A percentile compares a stretch with the other conserved stretches of the same genome.
These are phyloP conservation scores for Beta corolliflora DNA, from an alignment of 179 eudicot species.

Conservation along the genomic window DNA sequence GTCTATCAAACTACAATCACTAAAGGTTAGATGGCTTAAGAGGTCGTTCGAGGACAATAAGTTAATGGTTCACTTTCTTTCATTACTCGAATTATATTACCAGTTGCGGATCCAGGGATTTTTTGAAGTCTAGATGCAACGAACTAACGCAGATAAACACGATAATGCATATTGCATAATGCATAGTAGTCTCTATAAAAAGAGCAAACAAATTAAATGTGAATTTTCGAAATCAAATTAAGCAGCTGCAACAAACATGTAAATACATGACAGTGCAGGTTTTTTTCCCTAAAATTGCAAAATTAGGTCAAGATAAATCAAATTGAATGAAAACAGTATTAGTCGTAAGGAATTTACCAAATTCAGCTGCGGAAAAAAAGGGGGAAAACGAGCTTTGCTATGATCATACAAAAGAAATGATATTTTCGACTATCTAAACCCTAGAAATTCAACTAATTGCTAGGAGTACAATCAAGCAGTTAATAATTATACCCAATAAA, in stretches of 20 bases:
- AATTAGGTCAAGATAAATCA: background rate
- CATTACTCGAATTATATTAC: no score
- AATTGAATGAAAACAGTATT: background rate
- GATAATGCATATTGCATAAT: background rate
- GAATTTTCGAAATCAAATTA: background rate
- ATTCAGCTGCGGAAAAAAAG: background rate
- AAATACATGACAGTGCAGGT: background rate
- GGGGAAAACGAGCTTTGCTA: background rate
- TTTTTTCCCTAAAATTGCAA: background rate
- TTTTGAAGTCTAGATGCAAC: background rate
- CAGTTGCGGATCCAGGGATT: background rate
- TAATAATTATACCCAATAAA: no score
- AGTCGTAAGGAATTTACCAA: background rate
- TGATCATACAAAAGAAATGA: background rate
- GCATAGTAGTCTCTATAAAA: background rate
- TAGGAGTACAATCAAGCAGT: no score
- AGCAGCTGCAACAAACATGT: background rate
- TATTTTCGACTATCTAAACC: background rate
- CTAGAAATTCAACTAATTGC: background rate
- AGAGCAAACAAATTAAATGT: background rate
- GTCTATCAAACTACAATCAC: no score
- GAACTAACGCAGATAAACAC: background rate
- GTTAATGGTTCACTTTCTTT: no score
- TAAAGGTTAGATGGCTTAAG: no score
- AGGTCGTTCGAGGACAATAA: no score